Evolutionary conservation across 441 rosid species (phyloP).

Genomic region (Arabidopsis lyrata): DNA sequence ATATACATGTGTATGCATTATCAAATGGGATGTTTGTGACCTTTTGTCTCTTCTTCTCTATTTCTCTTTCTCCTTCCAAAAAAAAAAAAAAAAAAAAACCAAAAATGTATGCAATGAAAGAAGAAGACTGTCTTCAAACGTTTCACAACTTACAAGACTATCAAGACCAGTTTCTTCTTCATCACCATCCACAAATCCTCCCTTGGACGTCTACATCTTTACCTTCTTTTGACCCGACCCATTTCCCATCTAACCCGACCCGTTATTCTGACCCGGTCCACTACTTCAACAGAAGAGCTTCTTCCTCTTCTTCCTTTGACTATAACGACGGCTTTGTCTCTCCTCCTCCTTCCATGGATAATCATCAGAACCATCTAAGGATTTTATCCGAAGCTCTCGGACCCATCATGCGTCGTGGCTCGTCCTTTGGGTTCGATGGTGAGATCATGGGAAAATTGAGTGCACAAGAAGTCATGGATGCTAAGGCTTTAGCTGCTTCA

Average conservation of each 20-base stretch:
- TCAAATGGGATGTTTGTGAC: constrained; percentile 43
- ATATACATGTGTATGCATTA: constrained; percentile 33
- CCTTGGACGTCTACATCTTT: constrained; percentile 36
- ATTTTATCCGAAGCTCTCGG: constrained; percentile 85
- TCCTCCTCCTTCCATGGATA: constrained; percentile 61
- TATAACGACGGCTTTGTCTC: constrained; percentile 38
- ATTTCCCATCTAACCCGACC: constrained; percentile 53
- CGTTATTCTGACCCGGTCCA: constrained; percentile 61
- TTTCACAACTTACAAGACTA: constrained; percentile 69
- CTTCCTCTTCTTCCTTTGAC: constrained; percentile 40
- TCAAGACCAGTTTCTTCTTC: constrained; percentile 68
- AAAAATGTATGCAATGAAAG: constrained; percentile 53
- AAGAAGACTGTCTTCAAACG: constrained; percentile 74
- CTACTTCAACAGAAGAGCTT: constrained; percentile 60
- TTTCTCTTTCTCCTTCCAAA: constrained; percentile 30
- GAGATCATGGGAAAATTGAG: constrained; percentile 66
- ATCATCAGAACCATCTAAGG: constrained; percentile 64
- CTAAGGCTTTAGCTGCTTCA: constrained; percentile 98
- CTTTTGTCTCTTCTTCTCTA: constrained; percentile 41
- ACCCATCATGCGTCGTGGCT: constrained; percentile 65
- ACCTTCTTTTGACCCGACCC: constrained; percentile 44
- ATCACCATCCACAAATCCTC: constrained; percentile 51
- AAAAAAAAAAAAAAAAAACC: background rate
- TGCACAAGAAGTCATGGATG: constrained; percentile 96
- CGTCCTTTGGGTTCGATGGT: constrained; percentile 73